These are phyloP conservation scores for Pyrenopolyporus hunteri DNA, from an alignment of 495 filamentous ascomycete species.

Conservation along the genomic window DNA sequence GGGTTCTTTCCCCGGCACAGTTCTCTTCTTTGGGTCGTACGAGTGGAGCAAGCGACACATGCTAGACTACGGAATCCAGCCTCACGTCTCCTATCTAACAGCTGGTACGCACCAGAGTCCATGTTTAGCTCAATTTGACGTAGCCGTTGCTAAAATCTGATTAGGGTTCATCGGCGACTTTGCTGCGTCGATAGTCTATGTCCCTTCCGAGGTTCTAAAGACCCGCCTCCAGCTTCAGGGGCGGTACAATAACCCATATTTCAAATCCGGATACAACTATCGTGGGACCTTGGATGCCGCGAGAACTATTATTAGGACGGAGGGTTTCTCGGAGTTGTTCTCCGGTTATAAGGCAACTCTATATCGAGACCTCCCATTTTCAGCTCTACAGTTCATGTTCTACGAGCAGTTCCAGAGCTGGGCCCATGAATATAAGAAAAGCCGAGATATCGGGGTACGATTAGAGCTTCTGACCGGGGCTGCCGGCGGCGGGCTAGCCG, in stretches of 20 bases:
- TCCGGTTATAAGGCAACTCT: slow-evolving; percentile 95
- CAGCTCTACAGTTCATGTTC: slow-evolving; percentile 94
- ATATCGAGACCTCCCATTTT: slow-evolving; percentile 93
- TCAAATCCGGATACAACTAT: slow-evolving; percentile 94
- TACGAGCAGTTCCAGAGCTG: slow-evolving; percentile 90
- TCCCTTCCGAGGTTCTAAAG: slow-evolving; percentile 95
- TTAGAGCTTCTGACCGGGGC: slow-evolving; percentile 89
- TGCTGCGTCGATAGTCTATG: slow-evolving; percentile 89
- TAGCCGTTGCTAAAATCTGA: slow-evolving; percentile 29
- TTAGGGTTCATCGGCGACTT: slow-evolving; percentile 91
- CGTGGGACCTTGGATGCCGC: slow-evolving; percentile 77
- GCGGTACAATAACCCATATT: slow-evolving; percentile 91
- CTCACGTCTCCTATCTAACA: slow-evolving; percentile 80
- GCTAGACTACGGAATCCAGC: slow-evolving; percentile 79
- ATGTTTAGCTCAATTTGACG: not conserved
- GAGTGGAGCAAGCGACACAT: slow-evolving; percentile 92
- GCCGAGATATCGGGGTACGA: slow-evolving; percentile 78
- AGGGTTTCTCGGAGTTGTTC: slow-evolving; percentile 85
- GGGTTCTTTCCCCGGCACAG: slow-evolving; percentile 91
- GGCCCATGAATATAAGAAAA: slow-evolving; percentile 72
- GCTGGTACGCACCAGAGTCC: slow-evolving; percentile 63
- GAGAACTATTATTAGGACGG: slow-evolving; percentile 78
- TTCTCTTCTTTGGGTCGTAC: slow-evolving; percentile 95
- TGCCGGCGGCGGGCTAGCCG: slow-evolving; percentile 91
- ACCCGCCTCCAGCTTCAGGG: slow-evolving; percentile 94